Conservation (phyloP, 2,329 filamentous ascomycete species). For the Monilinia fructigena region DNA sequence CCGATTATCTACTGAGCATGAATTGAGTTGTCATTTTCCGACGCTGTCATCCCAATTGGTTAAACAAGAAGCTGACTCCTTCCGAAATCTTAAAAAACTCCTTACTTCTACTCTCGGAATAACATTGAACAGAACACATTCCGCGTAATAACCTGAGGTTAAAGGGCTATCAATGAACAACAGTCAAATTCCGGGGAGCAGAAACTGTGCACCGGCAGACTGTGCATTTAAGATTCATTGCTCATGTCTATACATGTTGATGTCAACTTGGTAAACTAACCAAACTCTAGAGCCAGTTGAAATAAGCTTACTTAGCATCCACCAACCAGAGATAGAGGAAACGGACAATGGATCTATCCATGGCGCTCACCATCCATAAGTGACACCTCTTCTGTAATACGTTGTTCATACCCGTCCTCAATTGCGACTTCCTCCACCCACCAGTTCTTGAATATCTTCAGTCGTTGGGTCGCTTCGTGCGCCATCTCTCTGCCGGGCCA, state of each 20-base stretch:
- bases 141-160: background rate
- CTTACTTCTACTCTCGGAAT: background rate
- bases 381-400: background rate
- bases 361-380: background rate
- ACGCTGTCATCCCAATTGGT: too few species aligned
- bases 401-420: constrained; percentile 9
- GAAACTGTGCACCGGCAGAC: background rate
- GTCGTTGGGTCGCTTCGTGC: constrained; percentile 49
- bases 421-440: constrained; percentile 49
- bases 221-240: background rate
- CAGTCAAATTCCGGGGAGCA: background rate
- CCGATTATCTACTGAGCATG: background rate
- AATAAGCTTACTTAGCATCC: background rate
- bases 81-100: background rate
- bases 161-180: background rate
- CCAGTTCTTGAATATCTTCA: constrained; percentile 54
- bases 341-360: background rate
- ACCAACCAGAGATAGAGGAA: background rate
- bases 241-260: background rate
- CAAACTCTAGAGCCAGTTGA: background rate
- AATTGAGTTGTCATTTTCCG: background rate
- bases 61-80: background rate
- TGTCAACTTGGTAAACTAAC: background rate
- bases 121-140: background rate
- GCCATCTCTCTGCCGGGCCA: constrained; percentile 52